Evolutionary conservation across 2,329 filamentous ascomycete species (phyloP), one percentile per base, ranked within the genome.

Genomic region (Alternaria consortialis): DNA sequence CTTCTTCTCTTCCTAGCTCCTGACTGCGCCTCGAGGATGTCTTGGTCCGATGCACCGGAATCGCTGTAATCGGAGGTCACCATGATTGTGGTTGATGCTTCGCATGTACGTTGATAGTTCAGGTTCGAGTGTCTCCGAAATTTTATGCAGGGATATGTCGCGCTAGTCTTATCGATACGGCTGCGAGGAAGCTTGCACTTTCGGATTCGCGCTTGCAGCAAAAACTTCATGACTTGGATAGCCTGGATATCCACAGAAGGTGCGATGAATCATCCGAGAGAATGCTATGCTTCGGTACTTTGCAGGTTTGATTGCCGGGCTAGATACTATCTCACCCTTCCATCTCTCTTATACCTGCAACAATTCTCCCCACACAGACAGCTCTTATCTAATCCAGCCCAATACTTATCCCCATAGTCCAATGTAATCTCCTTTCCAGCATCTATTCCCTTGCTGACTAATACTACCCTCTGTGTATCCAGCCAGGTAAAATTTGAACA

Each of bases 401-500:
- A 87, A 67, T 88, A 88, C 58, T 82, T 82, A 67, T 85, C 82
- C 12, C 84, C 86, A 66, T 88, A 87, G 63, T 88, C 86, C 6
- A 87, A 84, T 11, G 85, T 87, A 52, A 88, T 80, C 71, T 88
- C 86, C 7, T 77, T 76, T 0, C 84, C 85, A 4, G 85, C 82
- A 34, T 82, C 77, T 13, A 87, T 81, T 1, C 85, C 85, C 60
- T 85, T 84, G 53, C 83, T 85, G 6, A 88, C 85, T 4, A 88
- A 76, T 20, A 88, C 77, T 12, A 87, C 83, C 12, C 84, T 77
- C 72, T 88, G 84, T 5, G 80, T 82, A 23, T 85, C 83, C 17
- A 85, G 67, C 85, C 86, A 87, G n/a, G 80, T 80, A 68, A 88
- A 87, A 9, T 81, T 80, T 65, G 87, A 82, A 46, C 85, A 87